phyloP scores from a whole-genome alignment of 2,329 filamentous ascomycete species.

The Nemania sp. region DNA sequence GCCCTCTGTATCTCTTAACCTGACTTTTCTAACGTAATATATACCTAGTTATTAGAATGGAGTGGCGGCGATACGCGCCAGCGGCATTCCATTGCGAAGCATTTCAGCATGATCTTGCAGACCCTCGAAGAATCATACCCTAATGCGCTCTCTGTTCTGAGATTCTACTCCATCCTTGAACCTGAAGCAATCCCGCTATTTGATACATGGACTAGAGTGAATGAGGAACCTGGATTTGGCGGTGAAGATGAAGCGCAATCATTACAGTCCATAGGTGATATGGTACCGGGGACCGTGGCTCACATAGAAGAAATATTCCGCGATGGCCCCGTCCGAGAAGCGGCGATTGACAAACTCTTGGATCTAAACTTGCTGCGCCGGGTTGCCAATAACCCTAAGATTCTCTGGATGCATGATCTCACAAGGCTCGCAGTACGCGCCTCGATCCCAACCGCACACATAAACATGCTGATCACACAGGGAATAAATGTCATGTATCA shows the following conservation, averaged over 20 bases:
- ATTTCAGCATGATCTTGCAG: slow-evolving; percentile 6
- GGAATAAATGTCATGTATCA: slow-evolving; percentile 16
- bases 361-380: slow-evolving; percentile 14
- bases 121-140: slow-evolving; percentile 7
- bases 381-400: slow-evolving; percentile 2
- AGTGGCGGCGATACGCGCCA: slow-evolving; percentile 1
- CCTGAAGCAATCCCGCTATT: slow-evolving; percentile 3
- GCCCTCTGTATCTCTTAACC: too few relatives aligned
- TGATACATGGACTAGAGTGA: neutral
- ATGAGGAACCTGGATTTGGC: neutral
- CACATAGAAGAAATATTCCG: too few relatives aligned
- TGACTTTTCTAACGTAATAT: too few relatives aligned
- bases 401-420: slow-evolving; percentile 18
- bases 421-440: slow-evolving; percentile 5
- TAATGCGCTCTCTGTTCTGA: slow-evolving; percentile 8
- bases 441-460: slow-evolving; percentile 1
- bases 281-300: too few relatives aligned
- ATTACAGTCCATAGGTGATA: too few relatives aligned
- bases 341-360: slow-evolving; percentile 4
- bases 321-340: neutral
- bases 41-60: slow-evolving; percentile 5
- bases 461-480: too few relatives aligned
- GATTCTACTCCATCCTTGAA: slow-evolving; percentile 11
- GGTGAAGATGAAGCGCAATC: too few relatives aligned
- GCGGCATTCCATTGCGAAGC: neutral